Percentiles rank a stretch among this genome's conserved stretches.
phyloP scores from a whole-genome alignment of 192 early-diverging fungal genomes.

The Gaertneriomyces sp. region DNA sequence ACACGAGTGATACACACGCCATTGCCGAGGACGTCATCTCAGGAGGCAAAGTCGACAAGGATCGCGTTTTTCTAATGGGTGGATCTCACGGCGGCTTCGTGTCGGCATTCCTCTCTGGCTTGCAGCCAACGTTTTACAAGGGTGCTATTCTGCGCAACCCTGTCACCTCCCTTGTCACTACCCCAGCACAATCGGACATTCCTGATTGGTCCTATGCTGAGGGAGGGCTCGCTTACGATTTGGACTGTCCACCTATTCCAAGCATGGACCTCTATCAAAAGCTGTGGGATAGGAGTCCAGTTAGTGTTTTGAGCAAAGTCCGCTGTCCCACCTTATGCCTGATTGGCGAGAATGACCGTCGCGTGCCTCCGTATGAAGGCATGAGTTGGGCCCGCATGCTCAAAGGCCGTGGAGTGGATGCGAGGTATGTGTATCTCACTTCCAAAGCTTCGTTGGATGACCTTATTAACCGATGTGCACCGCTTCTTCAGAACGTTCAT shows the following conservation, averaged over 20 bases:
- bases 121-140: constrained; percentile 55
- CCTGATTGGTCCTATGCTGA: constrained; percentile 73
- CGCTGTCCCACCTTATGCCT: constrained; percentile 62
- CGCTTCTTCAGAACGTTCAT: constrained; percentile 14
- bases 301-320: constrained; percentile 51
- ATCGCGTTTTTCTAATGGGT: constrained; percentile 58
- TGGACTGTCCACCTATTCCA: constrained; percentile 52
- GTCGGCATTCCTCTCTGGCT: constrained; percentile 27
- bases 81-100: constrained; percentile 63
- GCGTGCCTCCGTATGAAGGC: constrained; percentile 69
- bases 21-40: neutral
- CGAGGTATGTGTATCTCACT: constrained; percentile 12
- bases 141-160: constrained; percentile 70
- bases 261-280: constrained; percentile 52
- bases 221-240: constrained; percentile 54
- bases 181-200: constrained; percentile 61
- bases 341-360: constrained; percentile 64
- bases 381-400: constrained; percentile 28
- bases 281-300: constrained; percentile 59
- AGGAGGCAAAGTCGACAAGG: constrained; percentile 38
- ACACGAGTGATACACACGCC: constrained; percentile 58
- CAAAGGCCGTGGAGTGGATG: constrained; percentile 25
- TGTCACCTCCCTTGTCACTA: constrained; percentile 61
- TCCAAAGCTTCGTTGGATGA: too few species aligned
- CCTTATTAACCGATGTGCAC: neutral